Base-by-base conservation (phyloP, 805 yeast genomes). In the Kluyveromyces wickerhamii region DNA sequence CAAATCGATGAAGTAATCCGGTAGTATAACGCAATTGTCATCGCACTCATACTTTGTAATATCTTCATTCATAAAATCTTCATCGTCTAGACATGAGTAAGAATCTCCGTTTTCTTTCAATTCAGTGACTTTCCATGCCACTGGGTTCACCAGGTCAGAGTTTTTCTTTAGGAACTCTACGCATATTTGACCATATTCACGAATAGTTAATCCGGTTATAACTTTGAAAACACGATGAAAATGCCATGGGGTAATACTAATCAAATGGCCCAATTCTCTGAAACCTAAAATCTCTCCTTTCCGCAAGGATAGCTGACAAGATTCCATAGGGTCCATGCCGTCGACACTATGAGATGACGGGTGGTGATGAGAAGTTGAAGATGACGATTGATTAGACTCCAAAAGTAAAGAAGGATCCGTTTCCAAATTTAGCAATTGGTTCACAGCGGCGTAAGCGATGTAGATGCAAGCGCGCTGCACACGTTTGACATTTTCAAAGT, bases 211-310 rank as follows among this genome's bases (percentile, higher is more conserved):
- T 2, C 94, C 89, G 4, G 94, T 82, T 41, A 85, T 83, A 36
- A 79, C 72, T 58, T 86, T 80, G 66, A 86, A 86, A 16, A 86
- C 94, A 34, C 95, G 66, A 64, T 86, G 95, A 59, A 86, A 86
- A 59, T 86, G 95, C 95, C 95, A 86, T 17, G 95, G 92, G 8
- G 85, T 74, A 39, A 86, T 68, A 45, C 80, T 80, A 7, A 87
- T 78, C 52, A 85, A 81, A 14, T 84, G 77, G 7, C 95, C 95
- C 51, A 86, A 67, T 54, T 86, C 95, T 56, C 84, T 82, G 63
- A 86, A 86, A 0, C 88, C 89, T 30, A 80, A 60, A 8, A 79
- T 84, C 27, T 86, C 87, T 13, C 89, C 89, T 57, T 85, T 67
- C 65, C 82, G 72, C 53, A 48, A 36, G 11, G 47, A 44, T 14